Percentiles rank a stretch among this genome's conserved stretches.
Evolutionary conservation across 441 rosid genomes (phyloP).

Genomic region (Kokia cookei): DNA sequence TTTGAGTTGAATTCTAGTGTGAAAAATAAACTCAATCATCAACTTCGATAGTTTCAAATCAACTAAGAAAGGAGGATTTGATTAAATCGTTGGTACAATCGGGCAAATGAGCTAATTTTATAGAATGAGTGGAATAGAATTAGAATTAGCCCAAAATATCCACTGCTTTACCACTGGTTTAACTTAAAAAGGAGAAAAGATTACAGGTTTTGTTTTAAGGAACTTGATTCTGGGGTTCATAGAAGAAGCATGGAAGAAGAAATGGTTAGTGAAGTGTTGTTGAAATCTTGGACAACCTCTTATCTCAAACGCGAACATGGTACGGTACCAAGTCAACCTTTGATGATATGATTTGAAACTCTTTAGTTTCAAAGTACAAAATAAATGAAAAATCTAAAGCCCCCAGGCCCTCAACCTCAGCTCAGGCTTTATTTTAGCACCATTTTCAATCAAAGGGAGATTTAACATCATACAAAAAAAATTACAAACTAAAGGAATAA

Average conservation of each 20-base stretch:
- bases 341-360: neutral
- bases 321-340: neutral
- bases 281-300: too few relatives aligned
- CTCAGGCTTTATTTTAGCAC: neutral
- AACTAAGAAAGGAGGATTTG: neutral
- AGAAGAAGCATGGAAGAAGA: neutral
- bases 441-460: neutral
- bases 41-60: too few relatives aligned
- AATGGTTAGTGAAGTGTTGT: neutral
- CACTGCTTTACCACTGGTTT: neutral
- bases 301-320: too few relatives aligned
- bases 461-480: constrained; percentile 8
- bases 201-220: neutral
- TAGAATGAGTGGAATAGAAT: too few relatives aligned
- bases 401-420: neutral
- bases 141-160: neutral
- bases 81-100: neutral
- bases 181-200: neutral
- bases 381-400: neutral
- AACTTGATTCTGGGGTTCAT: neutral
- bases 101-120: neutral
- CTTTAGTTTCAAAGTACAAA: neutral
- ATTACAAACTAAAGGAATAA: constrained; percentile 16
- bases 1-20: too few relatives aligned
- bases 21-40: too few relatives aligned